Evolutionary conservation across 768 basidiomycete genomes (phyloP), one percentile per base, ranked within the genome.

Genomic region (Rhizopogon vinicolor): DNA sequence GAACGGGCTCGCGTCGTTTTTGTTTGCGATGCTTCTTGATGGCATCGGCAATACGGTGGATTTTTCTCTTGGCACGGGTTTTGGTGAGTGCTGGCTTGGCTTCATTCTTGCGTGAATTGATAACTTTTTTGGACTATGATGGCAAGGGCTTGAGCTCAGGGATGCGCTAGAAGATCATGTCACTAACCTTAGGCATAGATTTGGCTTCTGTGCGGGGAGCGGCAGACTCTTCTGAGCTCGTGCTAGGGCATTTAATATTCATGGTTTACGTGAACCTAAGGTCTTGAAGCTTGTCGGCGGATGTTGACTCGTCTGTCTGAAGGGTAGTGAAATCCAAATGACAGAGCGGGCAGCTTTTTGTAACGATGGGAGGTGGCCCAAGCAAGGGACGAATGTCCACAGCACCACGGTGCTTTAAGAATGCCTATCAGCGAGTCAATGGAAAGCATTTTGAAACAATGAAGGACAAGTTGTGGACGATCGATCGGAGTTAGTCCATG

Each of bases 41-140:
- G 22, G 66, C 66, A 51, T 63, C 62, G 44, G 66, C 62, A 51
- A 65, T 22, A n/a, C 49, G 52, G 14, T 54, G 29, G n/a, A 54
- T 29, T 16, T 55, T 12, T 12, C 33, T 51, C 2, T 14, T 8
- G 3, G 14, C 14, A 22, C 48, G 33, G 8, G 14, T 14, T 37
- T 49, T 49, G 35, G 14, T 49, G 31, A 37, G 33, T n/a, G 49
- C 52, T 25, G 41, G 46, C 28, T 51, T 42, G 28, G 51, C 31
- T 14, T 51, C 37, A 37, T 49, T 53, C n/a, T 19, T 49, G 10
- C 52, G 52, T 4, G 52, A 22, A 19, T 19, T 53, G 2, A 18
- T 35, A 5, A 53, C 52, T 51, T 53, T 53, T 25, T 35, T 45
- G 14, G 52, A 53, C 52, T 53, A 51, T 22, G 9, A 12, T 22